Conservation (phyloP, 257 asterid species). For the Linderniella brevidens region DNA sequence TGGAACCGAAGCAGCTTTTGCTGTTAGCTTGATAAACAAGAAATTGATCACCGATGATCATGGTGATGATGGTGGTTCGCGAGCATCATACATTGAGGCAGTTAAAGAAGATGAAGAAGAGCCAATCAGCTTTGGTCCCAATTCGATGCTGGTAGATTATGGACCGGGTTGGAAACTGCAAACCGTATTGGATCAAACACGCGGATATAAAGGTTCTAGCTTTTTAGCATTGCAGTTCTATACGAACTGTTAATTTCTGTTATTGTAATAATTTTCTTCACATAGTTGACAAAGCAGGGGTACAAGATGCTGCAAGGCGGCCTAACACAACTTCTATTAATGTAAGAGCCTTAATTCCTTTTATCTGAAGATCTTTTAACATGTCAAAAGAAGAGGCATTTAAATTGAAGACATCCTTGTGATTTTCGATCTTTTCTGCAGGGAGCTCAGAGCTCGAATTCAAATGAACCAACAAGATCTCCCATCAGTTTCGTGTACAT, state of each 20-base stretch:
- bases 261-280: neutral
- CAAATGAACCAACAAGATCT: constrained; percentile 6
- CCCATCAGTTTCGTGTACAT: constrained; percentile 24
- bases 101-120: constrained; percentile 50
- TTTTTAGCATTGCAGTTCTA: neutral
- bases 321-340: no score
- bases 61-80: constrained; percentile 12
- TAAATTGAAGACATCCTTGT: no score
- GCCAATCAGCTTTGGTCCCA: constrained; percentile 70
- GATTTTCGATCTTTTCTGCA: no score
- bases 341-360: no score
- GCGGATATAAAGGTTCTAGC: constrained; percentile 16
- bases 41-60: constrained; percentile 15
- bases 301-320: no score
- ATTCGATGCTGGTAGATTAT: constrained; percentile 46
- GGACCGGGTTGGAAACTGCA: constrained; percentile 70
- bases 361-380: no score
- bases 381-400: no score
- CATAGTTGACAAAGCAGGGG: no score
- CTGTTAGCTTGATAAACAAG: constrained; percentile 51
- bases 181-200: constrained; percentile 21
- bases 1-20: constrained; percentile 69
- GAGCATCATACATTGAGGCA: constrained; percentile 62
- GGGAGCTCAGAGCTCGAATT: no score
- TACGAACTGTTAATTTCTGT: no score